Evolutionary conservation across 2,329 filamentous ascomycete species (phyloP), one percentile per base, ranked within the genome.

Genomic region (Westerdykella sp.): DNA sequence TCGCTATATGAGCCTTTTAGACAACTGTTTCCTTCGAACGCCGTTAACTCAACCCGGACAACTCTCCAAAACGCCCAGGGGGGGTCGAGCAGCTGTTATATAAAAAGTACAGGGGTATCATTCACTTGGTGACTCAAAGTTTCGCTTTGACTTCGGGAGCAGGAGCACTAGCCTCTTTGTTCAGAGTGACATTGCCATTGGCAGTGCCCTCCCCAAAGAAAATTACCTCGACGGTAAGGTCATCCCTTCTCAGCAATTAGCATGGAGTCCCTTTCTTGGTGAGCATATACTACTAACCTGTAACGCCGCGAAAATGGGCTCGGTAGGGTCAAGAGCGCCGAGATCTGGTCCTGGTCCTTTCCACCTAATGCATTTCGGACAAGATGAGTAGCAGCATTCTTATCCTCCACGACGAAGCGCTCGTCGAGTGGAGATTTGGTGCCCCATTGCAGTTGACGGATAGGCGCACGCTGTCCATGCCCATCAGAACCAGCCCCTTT

Each of bases 141-240:
- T 28, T 28, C 9, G 25, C 25, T 28, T 28, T 28, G 25, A 28
- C 25, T 54, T 75, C 67, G 13, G 70, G 65, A 40, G 71, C 70
- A 2, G 73, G 66, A 32, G 85, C 87, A 47, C 84, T 95, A 1
- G 93, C 93, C 60, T 96, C 91, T 51, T 84, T 75, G 68, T 97
- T 98, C 45, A 95, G 67, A 5, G 84, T 79, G 5, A 97, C 84
- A 50, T 84, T 83, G 30, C 90, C 89, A 23, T 78, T 85, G 63
- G 83, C 83, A 41, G 83, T 62, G 30, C 84, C 80, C 55, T 95
- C 81, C 47, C 93, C 93, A 59, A 98, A 98, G 77, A 98, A 98
- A 61, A 98, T 95, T 48, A 98, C 93, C 67, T 98, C 88, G 13
- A 98, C 91, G 0, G 93, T 98, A 50, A 98, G 72, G 64, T 98